Percentiles rank a stretch among this genome's conserved stretches.
phyloP scores from a whole-genome alignment of 768 basidiomycete genomes.

The Calvatia gigantea region DNA sequence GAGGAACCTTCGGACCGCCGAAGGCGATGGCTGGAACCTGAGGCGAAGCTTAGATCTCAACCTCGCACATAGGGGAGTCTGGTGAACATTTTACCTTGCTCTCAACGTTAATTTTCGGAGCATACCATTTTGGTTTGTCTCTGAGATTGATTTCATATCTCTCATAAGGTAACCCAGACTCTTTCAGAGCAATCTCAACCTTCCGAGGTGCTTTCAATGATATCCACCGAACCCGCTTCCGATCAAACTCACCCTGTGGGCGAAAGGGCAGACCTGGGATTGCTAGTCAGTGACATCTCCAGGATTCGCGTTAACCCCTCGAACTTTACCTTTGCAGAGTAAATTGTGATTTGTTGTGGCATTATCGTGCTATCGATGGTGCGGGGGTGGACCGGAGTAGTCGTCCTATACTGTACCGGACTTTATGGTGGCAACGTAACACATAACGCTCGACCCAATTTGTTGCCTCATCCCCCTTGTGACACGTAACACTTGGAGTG shows the following conservation, averaged over 20 bases:
- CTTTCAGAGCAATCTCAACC: slow-evolving; percentile 61
- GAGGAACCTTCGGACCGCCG: slow-evolving; percentile 54
- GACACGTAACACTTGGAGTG: no score
- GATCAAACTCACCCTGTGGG: slow-evolving; percentile 44
- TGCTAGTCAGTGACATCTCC: not conserved
- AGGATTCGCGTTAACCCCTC: not conserved
- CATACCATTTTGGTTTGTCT: slow-evolving; percentile 72
- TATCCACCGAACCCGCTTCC: not conserved
- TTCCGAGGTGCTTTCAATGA: slow-evolving; percentile 22
- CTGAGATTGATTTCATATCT: slow-evolving; percentile 54
- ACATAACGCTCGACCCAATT: no score
- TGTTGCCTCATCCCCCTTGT: no score
- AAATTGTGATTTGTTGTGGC: slow-evolving; percentile 35
- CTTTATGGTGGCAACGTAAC: no score
- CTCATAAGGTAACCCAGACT: slow-evolving; percentile 45
- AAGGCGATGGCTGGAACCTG: slow-evolving; percentile 60
- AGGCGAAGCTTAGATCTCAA: not conserved
- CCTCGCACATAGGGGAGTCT: not conserved
- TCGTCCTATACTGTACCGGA: no score
- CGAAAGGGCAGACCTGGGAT: slow-evolving; percentile 52
- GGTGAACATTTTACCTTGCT: slow-evolving; percentile 45
- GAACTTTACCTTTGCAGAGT: slow-evolving; percentile 43
- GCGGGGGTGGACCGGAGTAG: no score
- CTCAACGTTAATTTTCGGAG: slow-evolving; percentile 59
- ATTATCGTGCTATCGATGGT: no score